phyloP scores from a whole-genome alignment of 2,329 filamentous ascomycete species.

The Claviceps lovelessii region DNA sequence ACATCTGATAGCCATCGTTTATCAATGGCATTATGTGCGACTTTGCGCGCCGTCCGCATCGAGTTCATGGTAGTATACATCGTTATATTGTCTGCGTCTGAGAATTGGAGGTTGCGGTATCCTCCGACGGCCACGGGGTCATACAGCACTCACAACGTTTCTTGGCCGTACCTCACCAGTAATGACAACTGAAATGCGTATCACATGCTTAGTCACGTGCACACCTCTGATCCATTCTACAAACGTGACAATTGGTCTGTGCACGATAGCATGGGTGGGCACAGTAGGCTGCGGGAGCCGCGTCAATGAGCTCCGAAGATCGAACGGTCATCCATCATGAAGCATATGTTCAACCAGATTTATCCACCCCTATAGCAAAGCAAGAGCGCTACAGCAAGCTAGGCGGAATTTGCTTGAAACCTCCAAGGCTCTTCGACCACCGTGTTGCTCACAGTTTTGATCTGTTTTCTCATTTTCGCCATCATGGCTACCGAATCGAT shows the following conservation, averaged over 20 bases:
- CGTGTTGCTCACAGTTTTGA: not conserved
- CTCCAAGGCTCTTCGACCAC: not conserved
- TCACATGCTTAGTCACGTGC: not conserved
- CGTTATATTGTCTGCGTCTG: slow-evolving; percentile 16
- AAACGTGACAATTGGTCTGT: not conserved
- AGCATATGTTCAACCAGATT: not conserved
- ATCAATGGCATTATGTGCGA: slow-evolving; percentile 32
- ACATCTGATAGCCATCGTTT: slow-evolving; percentile 60
- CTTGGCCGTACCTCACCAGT: not conserved
- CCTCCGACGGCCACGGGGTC: not conserved
- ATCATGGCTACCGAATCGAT: slow-evolving; percentile 50
- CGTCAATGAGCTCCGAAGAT: slow-evolving; percentile 10
- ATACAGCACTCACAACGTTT: not conserved
- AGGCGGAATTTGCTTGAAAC: not conserved
- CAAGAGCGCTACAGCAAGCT: not conserved
- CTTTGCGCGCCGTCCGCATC: slow-evolving; percentile 37
- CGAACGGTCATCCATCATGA: not conserved
- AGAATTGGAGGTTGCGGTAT: not conserved
- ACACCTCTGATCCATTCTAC: not conserved
- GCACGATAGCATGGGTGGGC: not conserved
- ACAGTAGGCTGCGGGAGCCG: slow-evolving; percentile 15
- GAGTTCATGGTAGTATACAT: slow-evolving; percentile 45
- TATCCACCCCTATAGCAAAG: not conserved
- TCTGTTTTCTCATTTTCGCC: not conserved
- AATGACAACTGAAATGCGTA: not conserved